phyloP scores from a whole-genome alignment of 495 filamentous ascomycete genomes.

The Tuber magnatum region DNA sequence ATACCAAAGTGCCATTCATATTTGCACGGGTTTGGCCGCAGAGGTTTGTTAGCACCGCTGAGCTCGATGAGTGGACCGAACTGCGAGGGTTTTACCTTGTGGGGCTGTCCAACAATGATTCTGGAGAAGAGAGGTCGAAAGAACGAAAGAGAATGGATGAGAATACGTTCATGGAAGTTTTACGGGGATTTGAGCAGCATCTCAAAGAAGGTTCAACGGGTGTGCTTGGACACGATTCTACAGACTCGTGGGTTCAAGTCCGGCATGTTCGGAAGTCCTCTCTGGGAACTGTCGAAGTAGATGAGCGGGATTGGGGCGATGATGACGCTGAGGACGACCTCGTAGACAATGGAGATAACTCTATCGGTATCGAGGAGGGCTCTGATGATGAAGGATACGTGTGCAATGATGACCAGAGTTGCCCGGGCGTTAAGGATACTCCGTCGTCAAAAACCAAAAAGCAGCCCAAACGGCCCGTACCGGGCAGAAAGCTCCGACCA shows the following conservation, averaged over 20 bases:
- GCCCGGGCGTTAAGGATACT: slow-evolving; percentile 36
- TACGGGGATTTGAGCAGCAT: slow-evolving; percentile 48
- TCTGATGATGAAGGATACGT: slow-evolving; percentile 39
- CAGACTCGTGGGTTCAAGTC: slow-evolving; percentile 47
- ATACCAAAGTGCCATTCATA: slow-evolving; percentile 45
- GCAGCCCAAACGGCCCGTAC: neutral
- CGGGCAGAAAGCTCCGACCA: slow-evolving; percentile 42
- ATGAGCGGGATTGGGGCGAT: slow-evolving; percentile 49
- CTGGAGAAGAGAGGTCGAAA: slow-evolving; percentile 20
- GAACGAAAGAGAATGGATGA: slow-evolving; percentile 41
- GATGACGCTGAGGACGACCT: slow-evolving; percentile 44
- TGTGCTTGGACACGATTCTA: slow-evolving; percentile 45
- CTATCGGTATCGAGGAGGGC: slow-evolving; percentile 19
- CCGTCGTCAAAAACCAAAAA: slow-evolving; percentile 13
- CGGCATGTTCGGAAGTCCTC: slow-evolving; percentile 42
- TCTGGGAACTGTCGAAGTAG: slow-evolving; percentile 44
- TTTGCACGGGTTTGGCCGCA: slow-evolving; percentile 54
- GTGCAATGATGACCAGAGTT: slow-evolving; percentile 37
- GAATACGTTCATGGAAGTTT: slow-evolving; percentile 42
- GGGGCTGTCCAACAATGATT: slow-evolving; percentile 45
- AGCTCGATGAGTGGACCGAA: slow-evolving; percentile 19
- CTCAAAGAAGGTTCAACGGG: slow-evolving; percentile 45
- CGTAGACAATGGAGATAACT: slow-evolving; percentile 23
- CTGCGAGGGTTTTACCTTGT: slow-evolving; percentile 51
- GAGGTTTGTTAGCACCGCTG: slow-evolving; percentile 44